Conservation (phyloP, 805 yeast species). For the Schwanniomyces sp. region DNA sequence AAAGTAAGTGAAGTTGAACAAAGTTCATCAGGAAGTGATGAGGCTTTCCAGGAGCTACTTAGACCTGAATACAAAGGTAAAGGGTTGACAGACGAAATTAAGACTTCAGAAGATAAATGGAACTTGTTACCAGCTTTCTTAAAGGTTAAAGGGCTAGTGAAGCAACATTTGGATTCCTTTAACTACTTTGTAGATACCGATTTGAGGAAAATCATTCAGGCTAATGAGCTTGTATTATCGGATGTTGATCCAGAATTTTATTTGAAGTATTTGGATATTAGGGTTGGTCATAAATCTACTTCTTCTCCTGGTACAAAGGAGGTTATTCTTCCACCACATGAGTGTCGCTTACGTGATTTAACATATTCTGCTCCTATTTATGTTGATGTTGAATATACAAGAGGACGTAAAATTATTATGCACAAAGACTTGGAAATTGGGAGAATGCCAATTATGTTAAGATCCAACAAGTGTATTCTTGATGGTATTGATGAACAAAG, state of each 20-base stretch:
- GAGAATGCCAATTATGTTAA: slow-evolving; percentile 97
- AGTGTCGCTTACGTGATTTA: slow-evolving; percentile 90
- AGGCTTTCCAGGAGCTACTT: slow-evolving; percentile 71
- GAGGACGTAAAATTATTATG: slow-evolving; percentile 89
- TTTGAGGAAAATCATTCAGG: slow-evolving; percentile 85
- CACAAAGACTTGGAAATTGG: slow-evolving; percentile 93
- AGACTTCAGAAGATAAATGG: slow-evolving; percentile 96
- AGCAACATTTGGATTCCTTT: slow-evolving; percentile 97
- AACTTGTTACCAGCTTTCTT: slow-evolving; percentile 92
- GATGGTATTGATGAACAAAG: slow-evolving; percentile 73
- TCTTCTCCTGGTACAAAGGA: slow-evolving; percentile 51
- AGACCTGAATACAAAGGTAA: slow-evolving; percentile 86
- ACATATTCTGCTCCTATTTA: slow-evolving; percentile 94
- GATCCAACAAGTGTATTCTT: slow-evolving; percentile 88
- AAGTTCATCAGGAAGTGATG: slow-evolving; percentile 39
- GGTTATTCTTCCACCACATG: slow-evolving; percentile 82
- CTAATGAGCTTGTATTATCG: slow-evolving; percentile 83
- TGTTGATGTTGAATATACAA: slow-evolving; percentile 95
- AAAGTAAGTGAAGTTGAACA: slow-evolving; percentile 8
- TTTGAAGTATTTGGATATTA: slow-evolving; percentile 85
- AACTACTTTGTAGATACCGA: slow-evolving; percentile 94
- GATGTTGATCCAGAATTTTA: slow-evolving; percentile 98
- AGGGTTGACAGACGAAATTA: slow-evolving; percentile 79
- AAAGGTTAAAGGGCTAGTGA: slow-evolving; percentile 93
- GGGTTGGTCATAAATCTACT: slow-evolving; percentile 82